Evolutionary conservation across 768 basidiomycete genomes (phyloP).

Genomic region (Glaciozyma antarctica): DNA sequence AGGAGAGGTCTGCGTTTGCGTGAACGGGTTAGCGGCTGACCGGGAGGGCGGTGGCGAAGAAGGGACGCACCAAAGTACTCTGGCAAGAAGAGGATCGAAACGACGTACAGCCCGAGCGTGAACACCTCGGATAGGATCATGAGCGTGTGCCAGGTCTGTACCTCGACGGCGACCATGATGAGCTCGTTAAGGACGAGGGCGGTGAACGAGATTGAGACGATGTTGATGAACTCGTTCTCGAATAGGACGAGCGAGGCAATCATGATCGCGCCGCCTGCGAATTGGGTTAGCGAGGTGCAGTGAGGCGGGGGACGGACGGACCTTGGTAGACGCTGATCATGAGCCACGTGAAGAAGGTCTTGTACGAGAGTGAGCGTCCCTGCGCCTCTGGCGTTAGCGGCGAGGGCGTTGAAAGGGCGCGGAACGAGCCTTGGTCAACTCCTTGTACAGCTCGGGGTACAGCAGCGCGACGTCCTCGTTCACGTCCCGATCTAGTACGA

Average conservation of each 20-base stretch:
- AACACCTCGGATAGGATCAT: slow-evolving; percentile 88
- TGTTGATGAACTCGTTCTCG: slow-evolving; percentile 94
- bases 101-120: slow-evolving; percentile 75
- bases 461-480: slow-evolving; percentile 88
- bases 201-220: slow-evolving; percentile 96
- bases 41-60: not conserved
- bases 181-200: slow-evolving; percentile 91
- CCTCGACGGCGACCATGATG: slow-evolving; percentile 97
- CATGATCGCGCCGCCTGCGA: slow-evolving; percentile 89
- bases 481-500: slow-evolving; percentile 90
- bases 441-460: slow-evolving; percentile 97
- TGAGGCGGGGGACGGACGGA: slow-evolving; percentile 33
- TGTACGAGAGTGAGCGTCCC: slow-evolving; percentile 90
- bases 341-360: slow-evolving; percentile 97
- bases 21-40: too few species aligned
- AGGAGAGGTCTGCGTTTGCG: slow-evolving; percentile 61
- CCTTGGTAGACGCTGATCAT: slow-evolving; percentile 98
- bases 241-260: slow-evolving; percentile 91
- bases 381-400: slow-evolving; percentile 37
- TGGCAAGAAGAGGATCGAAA: slow-evolving; percentile 85
- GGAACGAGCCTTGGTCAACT: slow-evolving; percentile 72
- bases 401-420: not conserved
- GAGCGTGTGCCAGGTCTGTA: slow-evolving; percentile 95
- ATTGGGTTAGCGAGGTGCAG: slow-evolving; percentile 4
- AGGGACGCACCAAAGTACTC: slow-evolving; percentile 79